Evolutionary conservation across 305 asterid species (phyloP).

Genomic region (Plantago rigida): DNA sequence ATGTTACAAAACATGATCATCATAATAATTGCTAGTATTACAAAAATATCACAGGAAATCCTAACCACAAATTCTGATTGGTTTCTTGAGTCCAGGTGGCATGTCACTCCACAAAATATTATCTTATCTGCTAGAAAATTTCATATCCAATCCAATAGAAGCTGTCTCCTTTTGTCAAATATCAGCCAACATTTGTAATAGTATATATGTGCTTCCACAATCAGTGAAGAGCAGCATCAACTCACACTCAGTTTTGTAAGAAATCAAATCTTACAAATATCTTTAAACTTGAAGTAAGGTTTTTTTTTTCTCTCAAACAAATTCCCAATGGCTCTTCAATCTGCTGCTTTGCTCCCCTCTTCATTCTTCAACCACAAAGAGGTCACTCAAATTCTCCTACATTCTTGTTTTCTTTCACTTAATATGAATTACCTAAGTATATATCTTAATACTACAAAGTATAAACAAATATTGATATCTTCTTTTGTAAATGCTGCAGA

Average conservation of each 20-base stretch:
- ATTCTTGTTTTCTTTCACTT: neutral
- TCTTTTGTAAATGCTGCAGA: conserved; percentile 47
- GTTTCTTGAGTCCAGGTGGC: conserved; percentile 41
- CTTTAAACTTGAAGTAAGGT: conserved; percentile 1
- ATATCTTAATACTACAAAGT: neutral
- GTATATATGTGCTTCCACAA: conserved; percentile 27
- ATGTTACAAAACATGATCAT: neutral
- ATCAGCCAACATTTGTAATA: conserved; percentile 21
- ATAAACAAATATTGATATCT: neutral
- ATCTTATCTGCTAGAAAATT: conserved; percentile 51
- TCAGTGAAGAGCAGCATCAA: conserved; percentile 18
- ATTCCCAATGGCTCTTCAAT: conserved; percentile 54
- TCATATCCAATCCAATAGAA: conserved; percentile 32
- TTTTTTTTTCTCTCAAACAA: conserved; percentile 4
- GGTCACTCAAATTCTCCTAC: conserved; percentile 30
- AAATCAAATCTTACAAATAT: conserved; percentile 16
- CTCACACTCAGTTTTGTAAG: conserved; percentile 13
- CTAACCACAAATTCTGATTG: conserved; percentile 49
- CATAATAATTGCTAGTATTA: neutral
- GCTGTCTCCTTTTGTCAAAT: conserved; percentile 22
- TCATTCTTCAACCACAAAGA: conserved; percentile 60
- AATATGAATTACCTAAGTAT: neutral
- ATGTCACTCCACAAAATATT: conserved; percentile 33
- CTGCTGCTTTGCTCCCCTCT: conserved; percentile 61
- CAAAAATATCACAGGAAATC: conserved; percentile 44